Base-by-base conservation (phyloP, 371 early-diverging fungal species). In the Zopfochytrium polystomum region DNA sequence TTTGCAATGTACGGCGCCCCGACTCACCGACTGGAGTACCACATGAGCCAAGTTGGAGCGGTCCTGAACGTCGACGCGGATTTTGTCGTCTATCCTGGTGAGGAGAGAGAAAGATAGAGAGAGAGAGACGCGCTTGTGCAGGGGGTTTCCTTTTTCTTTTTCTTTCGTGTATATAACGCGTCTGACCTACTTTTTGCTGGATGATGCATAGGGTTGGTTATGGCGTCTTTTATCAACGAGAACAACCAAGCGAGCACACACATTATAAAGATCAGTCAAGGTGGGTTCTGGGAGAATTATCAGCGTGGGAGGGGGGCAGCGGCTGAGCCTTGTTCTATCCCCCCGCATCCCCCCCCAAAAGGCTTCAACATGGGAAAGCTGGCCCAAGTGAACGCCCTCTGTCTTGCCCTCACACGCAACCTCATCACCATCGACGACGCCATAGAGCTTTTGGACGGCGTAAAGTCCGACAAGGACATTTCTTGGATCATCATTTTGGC, bases 1-100 rank as follows among this genome's bases (percentile, higher is more conserved):
- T 76, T 88, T 55, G 82, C 86, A 58, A 76, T 77, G 49, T 65
- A 84, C 52, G 91, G 91, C 18, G 85, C 88, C 5, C 91, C 89
- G 6, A 73, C 85, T 6, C 91, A 90, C 61, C 81, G 89, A 5
- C 80, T 90, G 55, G 88, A 88, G 68, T 79, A 77, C 34, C 81
- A 84, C 25, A 69, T 88, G 72, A 74, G 78, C 44, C 71, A 71
- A 44, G 79, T 85, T 2, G 76, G 82, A 2, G 73, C 77, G 49
- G 63, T 74, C 20, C 68, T 88, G 9, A 85, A 82, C 43, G 72
- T 87, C 27, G 80, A 85, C 59, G 75, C 82, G 26, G 76, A 77
- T 34, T 83, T 80, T 53, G 55, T 80, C 34, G 80, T 82, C 30
- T 43, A 68, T 33, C 67, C 71, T 34, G 63, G 63, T 46, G n/a